phyloP scores from a whole-genome alignment of 1,284 basidiomycete species.

The Heterobasidion irregulare region DNA sequence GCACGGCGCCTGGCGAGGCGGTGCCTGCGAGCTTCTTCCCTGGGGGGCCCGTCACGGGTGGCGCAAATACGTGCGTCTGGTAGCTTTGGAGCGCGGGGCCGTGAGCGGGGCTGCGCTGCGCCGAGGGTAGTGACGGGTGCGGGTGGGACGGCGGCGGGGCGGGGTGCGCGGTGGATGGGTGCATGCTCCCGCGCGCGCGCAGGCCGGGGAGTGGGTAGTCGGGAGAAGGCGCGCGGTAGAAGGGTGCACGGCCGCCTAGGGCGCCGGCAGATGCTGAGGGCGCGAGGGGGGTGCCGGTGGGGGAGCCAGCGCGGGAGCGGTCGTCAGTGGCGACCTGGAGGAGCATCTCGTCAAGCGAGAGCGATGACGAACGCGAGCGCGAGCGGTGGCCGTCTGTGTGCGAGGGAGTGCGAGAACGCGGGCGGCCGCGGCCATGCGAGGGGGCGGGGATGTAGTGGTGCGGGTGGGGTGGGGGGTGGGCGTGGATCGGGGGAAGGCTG shows the following conservation, averaged over 20 bases:
- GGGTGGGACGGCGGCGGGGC: conserved; percentile 15
- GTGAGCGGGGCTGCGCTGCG: conserved; percentile 10
- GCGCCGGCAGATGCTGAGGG: conserved; percentile 8
- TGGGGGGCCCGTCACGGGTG: conserved; percentile 59
- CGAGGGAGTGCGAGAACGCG: conserved; percentile 17
- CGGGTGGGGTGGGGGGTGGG: conserved; percentile 14
- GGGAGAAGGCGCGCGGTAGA: neutral
- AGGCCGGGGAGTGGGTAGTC: neutral
- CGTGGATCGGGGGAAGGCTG: conserved; percentile 12
- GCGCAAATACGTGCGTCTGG: conserved; percentile 57
- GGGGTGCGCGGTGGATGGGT: conserved; percentile 18
- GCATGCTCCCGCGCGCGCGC: neutral
- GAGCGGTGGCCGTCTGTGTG: conserved; percentile 15
- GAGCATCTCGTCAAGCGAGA: conserved; percentile 54
- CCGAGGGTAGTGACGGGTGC: conserved; percentile 14
- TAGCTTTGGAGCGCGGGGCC: conserved; percentile 10
- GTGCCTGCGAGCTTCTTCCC: conserved; percentile 47
- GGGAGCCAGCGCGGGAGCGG: conserved; percentile 13
- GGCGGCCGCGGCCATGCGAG: conserved; percentile 11
- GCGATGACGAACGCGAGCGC: conserved; percentile 21
- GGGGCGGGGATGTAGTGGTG: conserved; percentile 11
- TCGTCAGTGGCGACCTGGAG: conserved; percentile 40
- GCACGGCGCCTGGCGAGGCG: neutral
- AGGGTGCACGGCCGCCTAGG: conserved; percentile 10
- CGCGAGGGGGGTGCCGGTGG: conserved; percentile 8